Conservation (phyloP, 495 filamentous ascomycete species). For the Penicillium dipodomyicola region DNA sequence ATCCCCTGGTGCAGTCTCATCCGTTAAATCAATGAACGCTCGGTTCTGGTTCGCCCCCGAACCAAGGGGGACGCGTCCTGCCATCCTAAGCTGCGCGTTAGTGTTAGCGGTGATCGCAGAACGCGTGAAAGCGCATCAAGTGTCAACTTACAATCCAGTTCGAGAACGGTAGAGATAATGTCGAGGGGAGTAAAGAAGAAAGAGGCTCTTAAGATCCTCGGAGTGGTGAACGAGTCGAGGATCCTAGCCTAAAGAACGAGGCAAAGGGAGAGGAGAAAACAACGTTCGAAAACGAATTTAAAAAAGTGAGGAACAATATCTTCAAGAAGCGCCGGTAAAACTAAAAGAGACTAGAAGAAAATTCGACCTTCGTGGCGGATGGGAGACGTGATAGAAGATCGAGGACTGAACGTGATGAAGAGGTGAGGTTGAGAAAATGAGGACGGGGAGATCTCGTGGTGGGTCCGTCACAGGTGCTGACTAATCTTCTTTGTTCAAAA, state of each 20-base stretch:
- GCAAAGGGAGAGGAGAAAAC: neutral
- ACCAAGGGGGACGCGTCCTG: neutral
- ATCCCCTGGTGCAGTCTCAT: neutral
- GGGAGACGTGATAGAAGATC: neutral
- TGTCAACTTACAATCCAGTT: neutral
- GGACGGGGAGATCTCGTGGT: neutral
- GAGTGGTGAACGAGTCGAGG: neutral
- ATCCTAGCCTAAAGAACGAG: neutral
- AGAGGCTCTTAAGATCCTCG: neutral
- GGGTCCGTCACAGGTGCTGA: neutral
- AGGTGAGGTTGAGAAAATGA: neutral
- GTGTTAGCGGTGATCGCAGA: neutral
- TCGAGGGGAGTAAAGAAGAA: neutral
- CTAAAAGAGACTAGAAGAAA: neutral
- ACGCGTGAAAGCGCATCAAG: neutral
- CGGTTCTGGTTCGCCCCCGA: neutral
- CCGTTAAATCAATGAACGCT: conserved; percentile 6
- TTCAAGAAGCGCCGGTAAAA: neutral
- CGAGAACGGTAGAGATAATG: neutral
- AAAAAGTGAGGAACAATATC: neutral
- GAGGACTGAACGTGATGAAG: neutral
- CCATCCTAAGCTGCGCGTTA: neutral
- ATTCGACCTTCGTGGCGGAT: neutral
- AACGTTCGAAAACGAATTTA: neutral
- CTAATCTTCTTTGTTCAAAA: neutral